Conservation (phyloP, 192 early-diverging fungal species). For the Funneliformis mosseae region DNA sequence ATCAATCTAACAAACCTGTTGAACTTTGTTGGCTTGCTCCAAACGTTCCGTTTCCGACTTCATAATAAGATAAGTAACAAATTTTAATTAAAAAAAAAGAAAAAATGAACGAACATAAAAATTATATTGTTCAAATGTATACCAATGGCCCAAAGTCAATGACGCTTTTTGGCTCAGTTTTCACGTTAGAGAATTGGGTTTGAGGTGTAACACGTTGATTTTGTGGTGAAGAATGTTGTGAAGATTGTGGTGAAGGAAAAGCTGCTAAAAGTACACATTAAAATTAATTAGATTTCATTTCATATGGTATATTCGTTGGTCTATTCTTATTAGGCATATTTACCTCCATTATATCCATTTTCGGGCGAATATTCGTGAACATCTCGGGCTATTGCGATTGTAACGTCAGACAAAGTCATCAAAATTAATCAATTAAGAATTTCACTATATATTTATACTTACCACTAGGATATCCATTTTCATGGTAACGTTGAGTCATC, state of each 20-base stretch:
- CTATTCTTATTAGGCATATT: neutral
- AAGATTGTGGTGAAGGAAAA: conserved; percentile 2
- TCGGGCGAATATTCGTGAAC: neutral
- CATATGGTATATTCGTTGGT: neutral
- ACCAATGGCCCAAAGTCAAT: neutral
- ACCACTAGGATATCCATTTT: neutral
- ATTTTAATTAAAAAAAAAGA: neutral
- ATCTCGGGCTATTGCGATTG: neutral
- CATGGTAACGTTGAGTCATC: neutral
- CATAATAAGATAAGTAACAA: neutral
- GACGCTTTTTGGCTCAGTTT: neutral
- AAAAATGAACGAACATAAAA: neutral
- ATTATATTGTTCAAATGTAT: neutral
- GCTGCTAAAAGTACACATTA: neutral
- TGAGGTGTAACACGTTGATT: neutral
- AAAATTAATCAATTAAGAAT: neutral
- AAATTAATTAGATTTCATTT: neutral
- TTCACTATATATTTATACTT: neutral
- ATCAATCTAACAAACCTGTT: neutral
- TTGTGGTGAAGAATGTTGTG: conserved; percentile 1
- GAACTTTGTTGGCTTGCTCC: conserved; percentile 8
- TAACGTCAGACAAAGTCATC: neutral
- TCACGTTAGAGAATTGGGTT: neutral
- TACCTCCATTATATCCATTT: neutral
- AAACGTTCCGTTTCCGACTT: conserved; percentile 12